Evolutionary conservation across 192 early-diverging fungal genomes (phyloP).

Genomic region (Podochytrium sp.): DNA sequence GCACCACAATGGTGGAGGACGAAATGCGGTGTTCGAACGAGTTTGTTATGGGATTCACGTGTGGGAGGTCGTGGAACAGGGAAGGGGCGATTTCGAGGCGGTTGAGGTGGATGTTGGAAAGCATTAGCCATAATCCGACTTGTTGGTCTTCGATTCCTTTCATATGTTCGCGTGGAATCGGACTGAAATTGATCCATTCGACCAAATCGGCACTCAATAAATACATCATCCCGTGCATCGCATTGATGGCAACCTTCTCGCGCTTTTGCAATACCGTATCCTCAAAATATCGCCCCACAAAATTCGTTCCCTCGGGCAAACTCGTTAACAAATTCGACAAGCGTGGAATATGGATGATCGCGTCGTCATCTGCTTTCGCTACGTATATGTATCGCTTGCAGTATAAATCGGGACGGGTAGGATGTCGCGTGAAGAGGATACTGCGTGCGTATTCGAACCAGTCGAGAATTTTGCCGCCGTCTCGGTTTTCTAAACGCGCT

Average conservation of each 20-base stretch:
- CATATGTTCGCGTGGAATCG: background rate
- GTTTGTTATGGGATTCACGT: background rate
- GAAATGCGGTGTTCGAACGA: background rate
- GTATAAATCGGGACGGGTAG: background rate
- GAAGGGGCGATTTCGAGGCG: background rate
- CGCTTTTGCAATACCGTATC: background rate
- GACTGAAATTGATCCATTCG: background rate
- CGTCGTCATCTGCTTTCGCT: slow-evolving; percentile 13
- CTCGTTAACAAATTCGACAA: background rate
- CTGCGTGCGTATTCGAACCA: slow-evolving; percentile 7
- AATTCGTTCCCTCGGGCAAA: background rate
- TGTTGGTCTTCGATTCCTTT: slow-evolving; percentile 8
- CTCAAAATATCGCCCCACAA: background rate
- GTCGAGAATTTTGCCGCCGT: slow-evolving; percentile 21
- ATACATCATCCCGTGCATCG: slow-evolving; percentile 15
- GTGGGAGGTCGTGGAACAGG: background rate
- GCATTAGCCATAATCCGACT: background rate
- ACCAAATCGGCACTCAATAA: background rate
- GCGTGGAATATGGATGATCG: slow-evolving; percentile 4
- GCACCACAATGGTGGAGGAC: background rate
- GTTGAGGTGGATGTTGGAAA: background rate
- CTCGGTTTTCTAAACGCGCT: background rate
- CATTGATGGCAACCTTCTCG: background rate
- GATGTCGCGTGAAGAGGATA: background rate
- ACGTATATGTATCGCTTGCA: slow-evolving; percentile 12